Base-by-base conservation (phyloP, 2,329 filamentous ascomycete genomes). In the Cadophora sp. region DNA sequence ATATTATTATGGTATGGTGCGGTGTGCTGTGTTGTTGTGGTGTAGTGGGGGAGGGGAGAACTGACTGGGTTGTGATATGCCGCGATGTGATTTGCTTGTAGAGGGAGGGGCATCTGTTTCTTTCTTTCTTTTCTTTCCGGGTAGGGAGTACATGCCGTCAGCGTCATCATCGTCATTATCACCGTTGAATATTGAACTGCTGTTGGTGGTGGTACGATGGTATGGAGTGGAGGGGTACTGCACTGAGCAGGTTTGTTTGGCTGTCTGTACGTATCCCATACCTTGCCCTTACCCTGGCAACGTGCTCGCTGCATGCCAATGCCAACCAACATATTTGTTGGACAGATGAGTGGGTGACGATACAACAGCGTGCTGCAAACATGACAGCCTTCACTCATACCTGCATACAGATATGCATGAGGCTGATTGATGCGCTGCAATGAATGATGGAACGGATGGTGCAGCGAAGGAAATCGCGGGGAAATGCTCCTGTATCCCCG, bases 171-270 rank as follows among this genome's bases (percentile, higher is more conserved):
- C 50, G 27, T n/a, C 4, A 16, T 33, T n/a, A 27, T 39, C 11
- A 11, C 2, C 11, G 36, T 5, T 13, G 16, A 53, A n/a, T 33
- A 8, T 7, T 33, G 45, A 8, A 13, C 8, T 48, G n/a, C 45
- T 48, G 27, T 53, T 53, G 50, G 50, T 48, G 27, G 30, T 53
- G 50, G 24, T 53, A 53, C 13, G 50, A 24, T 33, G 50, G 50
- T 53, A 53, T 14, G 50, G 50, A 53, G 27, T 6, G 27, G 27
- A 30, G 6, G 27, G 50, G 13, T 53, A 11, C 13, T 22, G 36
- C 11, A 13, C 6, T 39, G 36, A 11, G 36, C 36, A 13, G 8
- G 36, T 39, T 39, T 39, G 7, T 39, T 39, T 51, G 48, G 11
- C 13, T 33, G 50, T 53, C 27, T 24, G 27, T 53, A 53, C 24